Conservation (phyloP, 805 yeast genomes). For the Hanseniaspora guilliermondii region DNA sequence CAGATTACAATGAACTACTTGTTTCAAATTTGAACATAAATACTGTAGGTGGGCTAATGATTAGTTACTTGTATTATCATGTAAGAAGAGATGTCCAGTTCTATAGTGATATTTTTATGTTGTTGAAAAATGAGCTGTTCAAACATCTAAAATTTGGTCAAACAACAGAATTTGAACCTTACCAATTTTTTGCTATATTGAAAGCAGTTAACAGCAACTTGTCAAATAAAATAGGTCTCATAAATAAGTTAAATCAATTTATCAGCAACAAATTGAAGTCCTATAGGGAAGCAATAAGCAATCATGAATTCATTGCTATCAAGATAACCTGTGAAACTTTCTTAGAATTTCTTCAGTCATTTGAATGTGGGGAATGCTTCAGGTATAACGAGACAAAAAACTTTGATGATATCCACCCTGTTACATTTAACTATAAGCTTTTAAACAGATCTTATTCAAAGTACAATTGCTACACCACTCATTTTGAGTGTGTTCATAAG, state of each 20-base stretch:
- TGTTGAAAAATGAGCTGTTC: neutral
- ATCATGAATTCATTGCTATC: neutral
- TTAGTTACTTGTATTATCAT: neutral
- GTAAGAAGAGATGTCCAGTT: neutral
- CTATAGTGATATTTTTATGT: neutral
- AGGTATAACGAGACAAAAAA: neutral
- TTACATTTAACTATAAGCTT: neutral
- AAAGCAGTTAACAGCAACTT: neutral
- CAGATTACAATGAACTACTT: neutral
- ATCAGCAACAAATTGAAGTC: neutral
- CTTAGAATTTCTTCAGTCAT: neutral
- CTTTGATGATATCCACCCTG: neutral
- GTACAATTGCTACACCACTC: neutral
- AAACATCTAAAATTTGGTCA: neutral
- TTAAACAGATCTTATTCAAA: neutral
- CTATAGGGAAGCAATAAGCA: neutral
- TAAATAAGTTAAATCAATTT: neutral
- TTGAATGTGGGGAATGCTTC: neutral
- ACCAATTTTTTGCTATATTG: neutral
- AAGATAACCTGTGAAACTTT: neutral
- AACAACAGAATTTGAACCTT: neutral
- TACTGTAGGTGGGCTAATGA: neutral
- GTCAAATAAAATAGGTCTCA: neutral
- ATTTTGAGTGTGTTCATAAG: neutral
- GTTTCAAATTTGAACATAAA: neutral